Evolutionary conservation across 768 basidiomycete species (phyloP), one percentile per base, ranked within the genome.

Genomic region (Termitomyces sp.): DNA sequence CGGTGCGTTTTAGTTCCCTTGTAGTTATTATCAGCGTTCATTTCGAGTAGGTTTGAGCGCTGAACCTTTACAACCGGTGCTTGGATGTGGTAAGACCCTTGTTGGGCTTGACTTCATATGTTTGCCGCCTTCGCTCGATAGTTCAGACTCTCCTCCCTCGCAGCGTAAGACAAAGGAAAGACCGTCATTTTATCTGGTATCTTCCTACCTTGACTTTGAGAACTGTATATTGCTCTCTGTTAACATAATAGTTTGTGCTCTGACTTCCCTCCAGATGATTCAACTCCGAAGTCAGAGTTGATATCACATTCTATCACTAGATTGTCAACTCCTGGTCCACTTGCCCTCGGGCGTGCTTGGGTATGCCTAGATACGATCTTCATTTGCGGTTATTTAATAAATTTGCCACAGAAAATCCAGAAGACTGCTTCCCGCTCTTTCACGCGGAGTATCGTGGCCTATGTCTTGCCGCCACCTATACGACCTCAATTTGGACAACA

Each of bases 191-290:
- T 82, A 79, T 62, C 67, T 90, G 6, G 74, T 79, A 10, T 75
- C 78, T 22, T 79, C 74, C 51, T 82, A 77, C 59, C 68, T 86
- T n/a, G 79, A 88, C 57, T 83, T 85, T 49, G 78, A 77, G 48
- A 79, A 85, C 58, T 86, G 88, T 89, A 68, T 60, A 81, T 60
- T 38, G 55, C 35, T 46, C 28, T 28, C 48, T 56, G 20, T 54
- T 5, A 0, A 14, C 26, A 30, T n/a, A 14, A 18, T 51, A 6
- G 35, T 11, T n/a, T 45, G 36, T 54, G n/a, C n/a, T 32, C 35
- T 51, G 16, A 22, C 38, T 28, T 36, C 30, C 53, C 32, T 36
- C 57, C 48, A 77, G 76, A 74, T 60, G 58, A 64, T 16, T 70
- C 74, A 18, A 66, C 69, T 13, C 77, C 77, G 3, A 76, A 68